Conservation (phyloP, 768 basidiomycete genomes). For the Lactifluus piperatus region DNA sequence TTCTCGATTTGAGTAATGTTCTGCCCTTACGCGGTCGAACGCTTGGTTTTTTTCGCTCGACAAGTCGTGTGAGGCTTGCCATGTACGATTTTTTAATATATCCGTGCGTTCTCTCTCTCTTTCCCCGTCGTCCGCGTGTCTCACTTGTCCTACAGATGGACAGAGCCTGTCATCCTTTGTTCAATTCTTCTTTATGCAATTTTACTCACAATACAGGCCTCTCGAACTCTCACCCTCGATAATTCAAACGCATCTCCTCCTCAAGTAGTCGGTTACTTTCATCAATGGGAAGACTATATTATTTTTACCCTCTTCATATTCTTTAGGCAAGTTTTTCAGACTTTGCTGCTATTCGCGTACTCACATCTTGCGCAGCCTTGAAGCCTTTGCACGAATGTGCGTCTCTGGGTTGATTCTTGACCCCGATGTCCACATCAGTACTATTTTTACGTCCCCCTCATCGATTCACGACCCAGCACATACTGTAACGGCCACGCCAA, state of each 20-base stretch:
- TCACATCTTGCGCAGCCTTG: constrained; percentile 43
- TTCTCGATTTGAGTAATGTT: constrained; percentile 36
- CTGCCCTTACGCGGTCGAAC: constrained; percentile 67
- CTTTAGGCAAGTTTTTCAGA: constrained; percentile 59
- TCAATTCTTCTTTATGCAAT: constrained; percentile 81
- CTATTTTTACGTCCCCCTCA: constrained; percentile 38
- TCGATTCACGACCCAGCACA: constrained; percentile 25
- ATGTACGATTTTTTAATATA: constrained; percentile 64
- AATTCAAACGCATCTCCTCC: constrained; percentile 34
- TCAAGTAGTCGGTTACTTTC: constrained; percentile 65
- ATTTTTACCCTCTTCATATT: constrained; percentile 77
- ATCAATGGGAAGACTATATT: constrained; percentile 80
- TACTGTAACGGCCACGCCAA: constrained; percentile 25
- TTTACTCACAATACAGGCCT: constrained; percentile 73
- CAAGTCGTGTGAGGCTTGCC: constrained; percentile 50
- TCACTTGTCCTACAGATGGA: constrained; percentile 46
- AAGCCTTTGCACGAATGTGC: constrained; percentile 81
- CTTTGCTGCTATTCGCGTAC: neutral
- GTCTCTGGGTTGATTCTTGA: constrained; percentile 86
- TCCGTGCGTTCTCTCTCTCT: constrained; percentile 40
- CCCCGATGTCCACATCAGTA: constrained; percentile 54
- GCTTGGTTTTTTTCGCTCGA: constrained; percentile 65
- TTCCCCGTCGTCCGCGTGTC: neutral
- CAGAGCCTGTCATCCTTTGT: constrained; percentile 76
- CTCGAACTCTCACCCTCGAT: constrained; percentile 40